Conservation (phyloP, 2,329 filamentous ascomycete genomes). For the Magnaporthales sp. region DNA sequence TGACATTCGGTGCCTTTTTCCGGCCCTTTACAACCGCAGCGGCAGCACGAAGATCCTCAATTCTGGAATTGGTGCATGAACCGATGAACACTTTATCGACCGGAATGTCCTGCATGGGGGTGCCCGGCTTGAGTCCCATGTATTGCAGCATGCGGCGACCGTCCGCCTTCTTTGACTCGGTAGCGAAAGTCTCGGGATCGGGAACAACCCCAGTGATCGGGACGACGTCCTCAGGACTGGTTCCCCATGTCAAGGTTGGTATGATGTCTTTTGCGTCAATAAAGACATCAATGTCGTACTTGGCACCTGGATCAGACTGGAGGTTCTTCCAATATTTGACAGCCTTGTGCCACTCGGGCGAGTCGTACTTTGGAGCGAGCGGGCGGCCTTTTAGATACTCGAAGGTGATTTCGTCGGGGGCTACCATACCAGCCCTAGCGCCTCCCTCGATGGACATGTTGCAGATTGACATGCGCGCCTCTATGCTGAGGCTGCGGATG, state of each 20-base stretch:
- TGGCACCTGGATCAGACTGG: constrained; percentile 77
- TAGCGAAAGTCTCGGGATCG: constrained; percentile 76
- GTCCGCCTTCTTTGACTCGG: constrained; percentile 69
- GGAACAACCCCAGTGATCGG: constrained; percentile 89
- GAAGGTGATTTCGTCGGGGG: constrained; percentile 87
- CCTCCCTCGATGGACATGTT: constrained; percentile 99
- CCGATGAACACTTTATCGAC: constrained; percentile 98
- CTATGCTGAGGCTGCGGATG: constrained; percentile 84
- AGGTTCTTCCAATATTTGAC: constrained; percentile 80
- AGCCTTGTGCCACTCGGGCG: constrained; percentile 83
- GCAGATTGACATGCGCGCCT: constrained; percentile 98
- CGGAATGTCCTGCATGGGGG: constrained; percentile 81
- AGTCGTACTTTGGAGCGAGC: constrained; percentile 75
- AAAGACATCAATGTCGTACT: constrained; percentile 81
- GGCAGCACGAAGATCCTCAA: constrained; percentile 87
- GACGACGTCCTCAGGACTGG: constrained; percentile 91
- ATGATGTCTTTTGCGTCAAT: constrained; percentile 89
- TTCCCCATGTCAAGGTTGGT: constrained; percentile 94
- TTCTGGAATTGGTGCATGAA: constrained; percentile 94
- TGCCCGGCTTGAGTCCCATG: constrained; percentile 86
- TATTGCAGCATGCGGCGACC: constrained; percentile 83
- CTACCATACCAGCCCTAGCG: constrained; percentile 92
- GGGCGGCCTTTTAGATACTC: constrained; percentile 91
- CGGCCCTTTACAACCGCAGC: constrained; percentile 79
- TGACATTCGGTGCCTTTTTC: constrained; percentile 81